Evolutionary conservation across 2,329 filamentous ascomycete species (phyloP), one percentile per base, ranked within the genome.

Genomic region (Microcyclospora pomicola): DNA sequence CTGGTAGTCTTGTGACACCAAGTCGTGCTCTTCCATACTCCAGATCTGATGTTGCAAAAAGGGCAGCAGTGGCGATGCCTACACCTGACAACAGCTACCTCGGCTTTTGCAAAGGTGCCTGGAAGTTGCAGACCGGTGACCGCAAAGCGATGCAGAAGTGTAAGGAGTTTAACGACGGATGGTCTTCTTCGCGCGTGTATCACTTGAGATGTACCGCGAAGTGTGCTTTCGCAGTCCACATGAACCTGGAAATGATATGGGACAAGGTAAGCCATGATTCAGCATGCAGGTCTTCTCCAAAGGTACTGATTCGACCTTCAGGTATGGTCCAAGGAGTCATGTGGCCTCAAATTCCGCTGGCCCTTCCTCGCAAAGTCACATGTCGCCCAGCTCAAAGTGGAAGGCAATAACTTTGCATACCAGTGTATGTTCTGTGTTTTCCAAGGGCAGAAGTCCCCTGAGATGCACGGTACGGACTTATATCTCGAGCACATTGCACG

Each of bases 381-480:
- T 47, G 55, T 66, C 9, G 38, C 47, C 10, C 48, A 58, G 39
- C 59, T 57, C 33, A 51, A 53, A 15, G 48, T 52, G 37, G 49
- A 44, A 34, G 50, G 44, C 36, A 41, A 51, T 31, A 41, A 51
- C 27, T 55, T 50, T 36, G 54, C 48, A 3, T 68, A 60, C 45
- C 64, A 61, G 15, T 69, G 67, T 45, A 56, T 67, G 15, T 69
- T 68, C 44, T 69, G 66, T 45, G 61, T 59, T 36, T 60, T 61
- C 7, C 51, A 59, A 42, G 55, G 53, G 11, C 15, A 40, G 2
- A 52, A 51, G 5, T 50, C 58, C 5, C 59, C 57, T 3, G 55
- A 59, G 5, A 66, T 62, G 44, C 54, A 58, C 7, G 60, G 60
- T 15, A 48, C 65, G 1, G 53, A 61, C 29, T 54, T 47, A 13